These are phyloP conservation scores for Telfairia occidentalis DNA, from an alignment of 331 rosid species.

Conservation along the genomic window DNA sequence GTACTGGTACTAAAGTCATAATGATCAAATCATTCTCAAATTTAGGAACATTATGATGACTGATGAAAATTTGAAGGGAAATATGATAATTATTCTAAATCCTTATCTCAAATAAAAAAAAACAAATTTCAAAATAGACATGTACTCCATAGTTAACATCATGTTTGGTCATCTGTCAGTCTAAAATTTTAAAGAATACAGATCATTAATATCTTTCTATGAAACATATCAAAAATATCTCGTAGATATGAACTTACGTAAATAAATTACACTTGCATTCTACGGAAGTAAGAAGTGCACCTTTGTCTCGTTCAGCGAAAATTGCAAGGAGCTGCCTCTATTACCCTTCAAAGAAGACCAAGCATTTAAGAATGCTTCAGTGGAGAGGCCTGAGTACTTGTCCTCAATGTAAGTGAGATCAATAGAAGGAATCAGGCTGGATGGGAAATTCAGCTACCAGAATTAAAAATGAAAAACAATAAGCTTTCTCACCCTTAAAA, in stretches of 20 bases:
- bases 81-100: background rate
- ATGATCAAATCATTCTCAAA: background rate
- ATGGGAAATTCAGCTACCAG: slow-evolving; percentile 60
- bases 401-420: slow-evolving; percentile 61
- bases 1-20: background rate
- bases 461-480: background rate
- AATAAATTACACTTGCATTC: background rate
- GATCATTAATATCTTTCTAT: background rate
- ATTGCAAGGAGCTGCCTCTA: slow-evolving; percentile 13
- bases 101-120: background rate
- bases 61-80: background rate
- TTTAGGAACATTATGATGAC: background rate
- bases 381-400: slow-evolving; percentile 51
- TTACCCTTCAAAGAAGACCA: slow-evolving; percentile 52
- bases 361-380: slow-evolving; percentile 41
- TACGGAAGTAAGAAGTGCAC: slow-evolving; percentile 17
- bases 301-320: slow-evolving; percentile 31
- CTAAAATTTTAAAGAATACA: background rate
- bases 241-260: background rate
- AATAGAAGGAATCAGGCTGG: slow-evolving; percentile 61
- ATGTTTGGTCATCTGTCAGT: background rate
- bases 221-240: background rate
- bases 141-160: background rate
- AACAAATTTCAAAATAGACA: background rate
- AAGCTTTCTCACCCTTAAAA: slow-evolving; percentile 5